Percentiles rank a stretch among this genome's conserved stretches.
These are phyloP conservation scores for Pichia kluyveri DNA, from an alignment of 805 yeast species.

Conservation along the genomic window DNA sequence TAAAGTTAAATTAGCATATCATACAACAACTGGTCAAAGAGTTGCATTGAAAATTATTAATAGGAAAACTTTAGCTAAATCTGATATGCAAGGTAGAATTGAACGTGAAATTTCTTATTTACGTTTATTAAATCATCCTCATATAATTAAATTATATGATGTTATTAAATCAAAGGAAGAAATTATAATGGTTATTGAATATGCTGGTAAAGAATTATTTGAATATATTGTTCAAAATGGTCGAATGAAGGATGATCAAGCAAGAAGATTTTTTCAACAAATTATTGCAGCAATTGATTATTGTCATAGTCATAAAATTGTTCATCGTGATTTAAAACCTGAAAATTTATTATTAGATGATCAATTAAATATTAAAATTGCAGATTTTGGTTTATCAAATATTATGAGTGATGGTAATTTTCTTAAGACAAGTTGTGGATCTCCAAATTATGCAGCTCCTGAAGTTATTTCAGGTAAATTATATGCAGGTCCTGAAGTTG, in stretches of 20 bases:
- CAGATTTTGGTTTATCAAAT: conserved; percentile 90
- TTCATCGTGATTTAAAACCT: conserved; percentile 93
- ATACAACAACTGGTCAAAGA: conserved; percentile 80
- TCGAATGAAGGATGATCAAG: conserved; percentile 85
- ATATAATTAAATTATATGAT: conserved; percentile 89
- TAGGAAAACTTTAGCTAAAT: conserved; percentile 82
- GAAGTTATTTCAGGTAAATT: conserved; percentile 91
- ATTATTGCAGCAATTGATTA: conserved; percentile 94
- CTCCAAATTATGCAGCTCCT: conserved; percentile 97
- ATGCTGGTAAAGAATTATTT: conserved; percentile 91
- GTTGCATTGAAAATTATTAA: conserved; percentile 93
- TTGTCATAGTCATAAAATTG: conserved; percentile 94
- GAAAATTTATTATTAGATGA: conserved; percentile 88
- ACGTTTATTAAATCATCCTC: conserved; percentile 86
- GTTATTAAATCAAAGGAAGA: conserved; percentile 93
- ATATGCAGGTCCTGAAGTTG: conserved; percentile 97
- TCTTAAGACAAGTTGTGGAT: conserved; percentile 89
- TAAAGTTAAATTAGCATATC: conserved; percentile 86
- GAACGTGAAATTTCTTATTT: conserved; percentile 91
- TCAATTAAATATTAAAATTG: conserved; percentile 84
- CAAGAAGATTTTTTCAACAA: conserved; percentile 89
- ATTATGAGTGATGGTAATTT: conserved; percentile 98
- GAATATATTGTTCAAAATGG: conserved; percentile 94
- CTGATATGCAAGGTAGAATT: conserved; percentile 94
- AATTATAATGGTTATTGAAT: conserved; percentile 94